Evolutionary conservation across 164 flowering plant species (phyloP).

Genomic region (Liriodendron chinense): DNA sequence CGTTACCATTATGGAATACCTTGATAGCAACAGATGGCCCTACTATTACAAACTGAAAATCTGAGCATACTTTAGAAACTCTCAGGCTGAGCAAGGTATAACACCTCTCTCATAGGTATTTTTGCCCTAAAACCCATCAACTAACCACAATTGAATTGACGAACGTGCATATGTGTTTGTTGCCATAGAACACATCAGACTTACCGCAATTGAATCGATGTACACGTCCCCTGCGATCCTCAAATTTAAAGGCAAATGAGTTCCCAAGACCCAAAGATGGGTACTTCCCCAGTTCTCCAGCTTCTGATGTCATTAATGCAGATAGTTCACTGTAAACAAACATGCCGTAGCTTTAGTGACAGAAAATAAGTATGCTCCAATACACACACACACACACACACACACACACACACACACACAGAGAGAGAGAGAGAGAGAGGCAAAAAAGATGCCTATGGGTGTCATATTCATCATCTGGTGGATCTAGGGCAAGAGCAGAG

Average conservation of each 20-base stretch:
- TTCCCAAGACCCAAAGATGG: conserved; percentile 88
- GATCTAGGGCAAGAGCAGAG: conserved; percentile 82
- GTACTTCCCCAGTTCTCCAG: conserved; percentile 55
- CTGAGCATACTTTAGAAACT: too few species aligned
- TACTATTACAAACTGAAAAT: too few species aligned
- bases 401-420: too few species aligned
- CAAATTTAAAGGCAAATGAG: conserved; percentile 83
- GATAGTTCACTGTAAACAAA: conserved; percentile 71
- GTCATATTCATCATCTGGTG: conserved; percentile 81
- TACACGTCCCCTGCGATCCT: conserved; percentile 77
- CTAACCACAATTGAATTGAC: too few species aligned
- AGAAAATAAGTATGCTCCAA: neutral
- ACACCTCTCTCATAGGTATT: too few species aligned
- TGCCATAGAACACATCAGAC: conserved; percentile 18
- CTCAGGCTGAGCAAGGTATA: too few species aligned
- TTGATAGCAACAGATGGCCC: too few species aligned
- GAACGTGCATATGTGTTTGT: neutral
- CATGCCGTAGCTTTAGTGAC: conserved; percentile 9
- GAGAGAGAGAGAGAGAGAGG: too few species aligned
- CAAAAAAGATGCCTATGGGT: conserved; percentile 56
- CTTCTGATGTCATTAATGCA: conserved; percentile 63
- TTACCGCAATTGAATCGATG: conserved; percentile 84
- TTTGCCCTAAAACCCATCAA: too few species aligned
- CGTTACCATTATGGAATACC: too few species aligned
- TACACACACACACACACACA: too few species aligned